Evolutionary conservation across 768 basidiomycete species (phyloP).

Genomic region (Leccinum disarticulatum): DNA sequence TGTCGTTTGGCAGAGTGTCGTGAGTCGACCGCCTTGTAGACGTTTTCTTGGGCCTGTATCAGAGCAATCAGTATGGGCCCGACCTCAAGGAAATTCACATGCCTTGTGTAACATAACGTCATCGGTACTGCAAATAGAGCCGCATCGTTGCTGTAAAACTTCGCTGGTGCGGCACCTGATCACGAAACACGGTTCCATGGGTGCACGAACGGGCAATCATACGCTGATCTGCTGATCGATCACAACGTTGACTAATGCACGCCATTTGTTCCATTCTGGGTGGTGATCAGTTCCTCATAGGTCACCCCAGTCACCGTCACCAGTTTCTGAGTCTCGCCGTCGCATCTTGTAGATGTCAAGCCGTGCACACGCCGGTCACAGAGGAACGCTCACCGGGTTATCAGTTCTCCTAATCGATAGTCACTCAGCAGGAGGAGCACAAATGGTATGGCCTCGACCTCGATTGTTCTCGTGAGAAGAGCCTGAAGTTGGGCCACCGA

Average conservation of each 20-base stretch:
- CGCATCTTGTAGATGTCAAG: slow-evolving; percentile 53
- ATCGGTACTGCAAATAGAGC: slow-evolving; percentile 96
- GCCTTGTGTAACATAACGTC: slow-evolving; percentile 98
- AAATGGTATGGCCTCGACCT: slow-evolving; percentile 78
- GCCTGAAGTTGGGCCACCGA: slow-evolving; percentile 76
- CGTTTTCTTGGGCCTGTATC: slow-evolving; percentile 84
- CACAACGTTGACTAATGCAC: slow-evolving; percentile 89
- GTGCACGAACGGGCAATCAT: slow-evolving; percentile 27
- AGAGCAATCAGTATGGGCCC: slow-evolving; percentile 4
- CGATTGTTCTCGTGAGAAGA: slow-evolving; percentile 82
- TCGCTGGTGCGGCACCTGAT: slow-evolving; percentile 91
- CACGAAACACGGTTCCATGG: slow-evolving; percentile 2
- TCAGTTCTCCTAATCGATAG: slow-evolving; percentile 82
- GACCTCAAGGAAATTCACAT: slow-evolving; percentile 15
- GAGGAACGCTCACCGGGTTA: slow-evolving; percentile 60
- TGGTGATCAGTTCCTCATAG: slow-evolving; percentile 85
- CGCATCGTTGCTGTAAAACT: slow-evolving; percentile 89
- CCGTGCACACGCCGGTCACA: slow-evolving; percentile 1
- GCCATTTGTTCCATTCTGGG: slow-evolving; percentile 78
- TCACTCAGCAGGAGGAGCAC: slow-evolving; percentile 82
- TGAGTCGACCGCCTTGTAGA: slow-evolving; percentile 86
- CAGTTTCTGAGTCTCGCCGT: slow-evolving; percentile 65
- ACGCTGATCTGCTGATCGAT: slow-evolving; percentile 98
- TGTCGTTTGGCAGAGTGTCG: slow-evolving; percentile 71
- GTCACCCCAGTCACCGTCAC: slow-evolving; percentile 71